Evolutionary conservation across 148 eudicot genomes (phyloP), one percentile per base, ranked within the genome.

Genomic region (Bassia scoparia): DNA sequence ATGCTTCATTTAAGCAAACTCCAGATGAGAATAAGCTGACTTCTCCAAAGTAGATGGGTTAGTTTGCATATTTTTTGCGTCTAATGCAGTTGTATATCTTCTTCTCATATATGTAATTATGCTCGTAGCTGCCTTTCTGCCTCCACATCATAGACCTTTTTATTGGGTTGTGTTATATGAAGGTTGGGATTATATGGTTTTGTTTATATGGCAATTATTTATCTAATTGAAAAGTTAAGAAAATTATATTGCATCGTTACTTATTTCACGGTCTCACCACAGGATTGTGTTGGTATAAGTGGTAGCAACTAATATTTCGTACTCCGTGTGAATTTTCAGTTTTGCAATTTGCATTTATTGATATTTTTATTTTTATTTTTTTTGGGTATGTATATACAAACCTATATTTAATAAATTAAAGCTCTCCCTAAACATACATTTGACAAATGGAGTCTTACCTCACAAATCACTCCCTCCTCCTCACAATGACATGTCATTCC

Each of bases 1-100:
- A 95, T 86, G 56, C 89, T 72, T 84, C 97, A 33, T 65, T 84
- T 67, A 95, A 91, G 85, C 98, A 88, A 79, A 91, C 87, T 67
- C 70, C 87, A 1, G 95, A 89, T 54, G 98, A 91, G 68, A 89
- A 82, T 80, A 91, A 89, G 76, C 77, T 91, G 67, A 85, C 89
- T 67, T 88, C 97, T 41, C 94, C 97, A 58, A 33, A 91, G 78
- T 89, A 88, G 82, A 53, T 37, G 16, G 75, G 73, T 74, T 58
- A 63, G 78, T 64, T 37, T 74, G 24, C 35, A 69, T 5, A 14
- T 30, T 33, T 43, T 17, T 64, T 18, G 50, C 52, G 8, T 54
- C 31, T 13, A 23, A 52, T 27, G 12, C 43, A 49, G 60, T 4
- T 64, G 5, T 55, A 21, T 37, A 11, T 68, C 16, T 65, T 43